Base-by-base conservation (phyloP, 495 filamentous ascomycete genomes). In the Aspergillus heteromorphus region DNA sequence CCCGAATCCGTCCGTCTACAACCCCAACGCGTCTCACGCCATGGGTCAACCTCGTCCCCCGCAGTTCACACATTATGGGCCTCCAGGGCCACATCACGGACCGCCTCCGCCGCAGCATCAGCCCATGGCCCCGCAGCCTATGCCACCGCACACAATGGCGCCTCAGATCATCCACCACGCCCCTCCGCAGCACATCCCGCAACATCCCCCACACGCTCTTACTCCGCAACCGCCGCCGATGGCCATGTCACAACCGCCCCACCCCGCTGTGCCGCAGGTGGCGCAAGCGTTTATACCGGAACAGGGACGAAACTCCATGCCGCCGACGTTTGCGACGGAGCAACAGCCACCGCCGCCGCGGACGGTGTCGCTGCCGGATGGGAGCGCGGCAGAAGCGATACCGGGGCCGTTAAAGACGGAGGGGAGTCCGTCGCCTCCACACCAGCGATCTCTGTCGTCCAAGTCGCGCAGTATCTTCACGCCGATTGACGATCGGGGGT, bases 401-500 rank as follows among this genome's bases (percentile, higher is more conserved):
- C 57, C 63, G 59, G 70, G 60, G 62, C 60, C 43, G 42, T 45
- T 68, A 55, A 80, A 75, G 59, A 36, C 31, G 41, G 78, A 75
- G 45, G 70, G 64, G n/a, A 72, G 66, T 53, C 79, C 81, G 54
- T 78, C 76, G 5, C 79, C 78, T 42, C 79, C 68, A 59, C 76
- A 74, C 72, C 77, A 76, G 18, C 92, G 89, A 64, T 86, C 88
- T 20, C 70, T 88, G n/a, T 81, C 86, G 13, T 83, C 84, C 17
- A 92, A 92, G 68, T 87, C 87, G 7, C 86, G 91, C 53, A 96
- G 91, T 68, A 97, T 97, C 49, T 97, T 96, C 62, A 98, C 93
- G 1, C 93, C 93, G 1, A 95, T 97, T 53, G 93, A 96, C 59
- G 92, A 96, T 64, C 89, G 85, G 54, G 82, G 88, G 42, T 97